Percentiles rank a stretch among this genome's conserved stretches.
These are phyloP conservation scores for Apiospora sp. DNA, from an alignment of 2,329 filamentous ascomycete species.

Conservation along the genomic window DNA sequence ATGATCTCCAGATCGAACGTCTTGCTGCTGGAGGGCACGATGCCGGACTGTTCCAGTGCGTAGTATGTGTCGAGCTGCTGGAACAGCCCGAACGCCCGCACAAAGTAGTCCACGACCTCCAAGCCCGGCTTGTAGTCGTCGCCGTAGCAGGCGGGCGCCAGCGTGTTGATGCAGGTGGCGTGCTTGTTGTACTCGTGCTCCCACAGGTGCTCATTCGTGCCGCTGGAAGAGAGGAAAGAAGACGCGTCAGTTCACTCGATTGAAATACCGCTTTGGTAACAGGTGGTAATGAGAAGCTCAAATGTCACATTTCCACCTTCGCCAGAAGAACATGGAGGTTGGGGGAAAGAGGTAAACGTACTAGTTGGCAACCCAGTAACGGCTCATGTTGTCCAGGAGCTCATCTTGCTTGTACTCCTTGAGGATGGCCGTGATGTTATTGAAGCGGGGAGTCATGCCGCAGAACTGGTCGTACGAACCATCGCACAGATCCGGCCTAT, in stretches of 20 bases:
- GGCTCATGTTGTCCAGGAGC: constrained; percentile 50
- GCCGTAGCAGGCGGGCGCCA: constrained; percentile 70
- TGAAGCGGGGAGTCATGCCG: constrained; percentile 50
- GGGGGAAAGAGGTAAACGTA: constrained; percentile 30
- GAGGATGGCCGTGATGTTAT: constrained; percentile 53
- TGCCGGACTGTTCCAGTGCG: constrained; percentile 47
- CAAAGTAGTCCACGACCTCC: constrained; percentile 56
- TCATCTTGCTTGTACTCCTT: constrained; percentile 48
- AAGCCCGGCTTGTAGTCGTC: constrained; percentile 54
- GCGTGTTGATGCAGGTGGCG: constrained; percentile 75
- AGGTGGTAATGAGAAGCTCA: background rate
- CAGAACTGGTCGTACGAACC: constrained; percentile 53
- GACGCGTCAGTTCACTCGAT: background rate
- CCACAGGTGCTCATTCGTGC: constrained; percentile 62
- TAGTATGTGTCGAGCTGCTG: constrained; percentile 51
- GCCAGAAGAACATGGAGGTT: background rate
- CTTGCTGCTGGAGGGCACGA: constrained; percentile 44
- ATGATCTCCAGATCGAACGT: constrained; percentile 55
- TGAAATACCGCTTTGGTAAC: no score
- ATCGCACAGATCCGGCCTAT: constrained; percentile 54
- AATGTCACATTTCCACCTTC: background rate
- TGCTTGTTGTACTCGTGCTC: constrained; percentile 77
- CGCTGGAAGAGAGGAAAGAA: constrained; percentile 35
- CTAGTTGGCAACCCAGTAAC: constrained; percentile 53
- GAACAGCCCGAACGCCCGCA: constrained; percentile 52